phyloP scores from a whole-genome alignment of 2,329 filamentous ascomycete genomes.

The Stagonosporopsis tanaceti region DNA sequence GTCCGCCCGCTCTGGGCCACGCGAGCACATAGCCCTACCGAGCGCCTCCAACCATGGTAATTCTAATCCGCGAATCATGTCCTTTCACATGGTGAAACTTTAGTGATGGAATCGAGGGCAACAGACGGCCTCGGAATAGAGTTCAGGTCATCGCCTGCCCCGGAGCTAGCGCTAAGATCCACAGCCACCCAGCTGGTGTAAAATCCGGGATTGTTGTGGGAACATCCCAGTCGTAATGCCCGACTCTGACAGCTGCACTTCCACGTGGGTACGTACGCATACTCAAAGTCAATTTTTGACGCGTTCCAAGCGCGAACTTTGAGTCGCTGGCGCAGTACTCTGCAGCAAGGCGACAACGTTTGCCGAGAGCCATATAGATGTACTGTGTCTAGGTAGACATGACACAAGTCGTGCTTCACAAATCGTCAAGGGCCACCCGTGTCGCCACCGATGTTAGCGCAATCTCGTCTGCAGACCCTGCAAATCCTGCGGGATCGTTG shows the following conservation, averaged over 20 bases:
- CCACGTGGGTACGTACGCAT: conserved; percentile 16
- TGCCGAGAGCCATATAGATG: background rate
- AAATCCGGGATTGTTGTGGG: conserved; percentile 18
- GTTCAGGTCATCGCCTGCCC: conserved; percentile 32
- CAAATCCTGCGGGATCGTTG: conserved; percentile 14
- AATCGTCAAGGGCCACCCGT: conserved; percentile 11
- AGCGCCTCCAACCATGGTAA: conserved; percentile 9
- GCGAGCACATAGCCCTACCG: conserved; percentile 14
- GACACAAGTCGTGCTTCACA: conserved; percentile 1
- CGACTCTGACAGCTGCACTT: conserved; percentile 12
- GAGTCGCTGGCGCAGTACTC: background rate
- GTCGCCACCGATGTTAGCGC: conserved; percentile 15
- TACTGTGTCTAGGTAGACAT: background rate
- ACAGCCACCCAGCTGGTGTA: conserved; percentile 18
- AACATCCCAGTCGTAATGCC: conserved; percentile 19
- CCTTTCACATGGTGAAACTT: conserved; percentile 12
- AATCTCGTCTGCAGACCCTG: conserved; percentile 9
- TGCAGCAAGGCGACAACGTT: conserved; percentile 1
- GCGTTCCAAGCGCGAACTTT: background rate
- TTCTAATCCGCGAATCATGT: conserved; percentile 14
- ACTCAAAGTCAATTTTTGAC: conserved; percentile 2
- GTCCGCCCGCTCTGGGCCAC: conserved; percentile 31
- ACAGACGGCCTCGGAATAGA: conserved; percentile 20
- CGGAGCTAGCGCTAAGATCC: conserved; percentile 26
- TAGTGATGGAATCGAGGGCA: conserved; percentile 21